phyloP scores from a whole-genome alignment of 2,329 filamentous ascomycete species.

The Paramyrothecium sp. region DNA sequence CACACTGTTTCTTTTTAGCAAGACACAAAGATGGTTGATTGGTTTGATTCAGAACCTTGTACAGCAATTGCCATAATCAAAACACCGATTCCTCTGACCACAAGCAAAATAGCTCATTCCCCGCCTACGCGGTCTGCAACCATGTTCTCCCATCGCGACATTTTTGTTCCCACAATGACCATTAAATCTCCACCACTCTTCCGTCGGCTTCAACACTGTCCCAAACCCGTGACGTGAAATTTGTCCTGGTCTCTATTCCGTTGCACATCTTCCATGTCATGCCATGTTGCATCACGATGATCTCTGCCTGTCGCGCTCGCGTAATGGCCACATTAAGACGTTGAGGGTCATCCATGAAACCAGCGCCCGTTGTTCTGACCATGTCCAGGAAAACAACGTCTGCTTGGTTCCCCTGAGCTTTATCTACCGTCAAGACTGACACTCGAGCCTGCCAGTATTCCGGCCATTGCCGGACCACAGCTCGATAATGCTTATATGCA shows the following conservation, averaged over 20 bases:
- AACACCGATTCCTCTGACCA: too few species aligned
- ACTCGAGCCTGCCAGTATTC: slow-evolving; percentile 26
- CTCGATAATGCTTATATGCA: slow-evolving; percentile 32
- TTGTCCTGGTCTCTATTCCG: slow-evolving; percentile 11
- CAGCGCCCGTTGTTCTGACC: slow-evolving; percentile 35
- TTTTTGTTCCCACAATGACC: too few species aligned
- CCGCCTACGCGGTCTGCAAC: too few species aligned
- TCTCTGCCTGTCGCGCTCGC: slow-evolving; percentile 40
- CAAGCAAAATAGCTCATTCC: too few species aligned
- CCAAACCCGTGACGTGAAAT: slow-evolving; percentile 27
- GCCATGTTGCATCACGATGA: slow-evolving; percentile 40
- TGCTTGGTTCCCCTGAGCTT: slow-evolving; percentile 44
- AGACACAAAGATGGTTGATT: too few species aligned
- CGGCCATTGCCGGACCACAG: slow-evolving; percentile 23
- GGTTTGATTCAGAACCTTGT: too few species aligned
- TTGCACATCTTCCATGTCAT: slow-evolving; percentile 24
- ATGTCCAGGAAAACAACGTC: slow-evolving; percentile 48
- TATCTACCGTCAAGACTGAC: slow-evolving; percentile 42
- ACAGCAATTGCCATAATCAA: too few species aligned
- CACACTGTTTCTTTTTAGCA: too few species aligned
- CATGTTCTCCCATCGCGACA: too few species aligned
- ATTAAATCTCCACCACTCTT: slow-evolving; percentile 13
- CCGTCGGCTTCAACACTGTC: slow-evolving; percentile 21
- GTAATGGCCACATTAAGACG: slow-evolving; percentile 46
- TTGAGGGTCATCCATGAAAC: slow-evolving; percentile 42